phyloP scores from a whole-genome alignment of 192 early-diverging fungal species.

The Thamnidium elegans region DNA sequence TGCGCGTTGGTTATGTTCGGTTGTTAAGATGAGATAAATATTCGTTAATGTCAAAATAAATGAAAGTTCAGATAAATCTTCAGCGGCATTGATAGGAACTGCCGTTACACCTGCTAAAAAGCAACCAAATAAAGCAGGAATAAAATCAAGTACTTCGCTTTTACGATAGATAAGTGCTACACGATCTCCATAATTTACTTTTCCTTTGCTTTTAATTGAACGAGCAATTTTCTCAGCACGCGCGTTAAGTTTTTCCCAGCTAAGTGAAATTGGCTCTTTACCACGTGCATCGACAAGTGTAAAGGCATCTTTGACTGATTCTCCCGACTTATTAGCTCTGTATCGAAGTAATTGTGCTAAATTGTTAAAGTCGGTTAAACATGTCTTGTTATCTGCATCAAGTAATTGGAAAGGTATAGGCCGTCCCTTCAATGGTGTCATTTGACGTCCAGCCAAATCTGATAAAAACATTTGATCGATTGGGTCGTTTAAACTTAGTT shows the following conservation, averaged over 20 bases:
- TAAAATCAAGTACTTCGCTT: conserved; percentile 76
- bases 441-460: conserved; percentile 50
- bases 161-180: conserved; percentile 81
- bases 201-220: conserved; percentile 60
- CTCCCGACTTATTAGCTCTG: conserved; percentile 42
- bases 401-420: conserved; percentile 41
- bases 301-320: conserved; percentile 58
- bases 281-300: conserved; percentile 73
- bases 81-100: conserved; percentile 80
- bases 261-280: conserved; percentile 61
- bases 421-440: conserved; percentile 51
- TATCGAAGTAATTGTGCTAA: conserved; percentile 67
- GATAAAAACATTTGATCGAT: conserved; percentile 19
- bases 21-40: conserved; percentile 71
- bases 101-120: conserved; percentile 79
- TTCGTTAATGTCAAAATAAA: conserved; percentile 71
- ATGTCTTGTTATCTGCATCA: conserved; percentile 29
- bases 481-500: conserved; percentile 19
- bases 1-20: conserved; percentile 71
- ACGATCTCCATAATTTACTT: conserved; percentile 59
- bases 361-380: conserved; percentile 54
- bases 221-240: conserved; percentile 71
- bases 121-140: conserved; percentile 80
- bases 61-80: conserved; percentile 74
- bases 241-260: conserved; percentile 71